Evolutionary conservation across 495 filamentous ascomycete species (phyloP).

Genomic region (Penicillium steckii): DNA sequence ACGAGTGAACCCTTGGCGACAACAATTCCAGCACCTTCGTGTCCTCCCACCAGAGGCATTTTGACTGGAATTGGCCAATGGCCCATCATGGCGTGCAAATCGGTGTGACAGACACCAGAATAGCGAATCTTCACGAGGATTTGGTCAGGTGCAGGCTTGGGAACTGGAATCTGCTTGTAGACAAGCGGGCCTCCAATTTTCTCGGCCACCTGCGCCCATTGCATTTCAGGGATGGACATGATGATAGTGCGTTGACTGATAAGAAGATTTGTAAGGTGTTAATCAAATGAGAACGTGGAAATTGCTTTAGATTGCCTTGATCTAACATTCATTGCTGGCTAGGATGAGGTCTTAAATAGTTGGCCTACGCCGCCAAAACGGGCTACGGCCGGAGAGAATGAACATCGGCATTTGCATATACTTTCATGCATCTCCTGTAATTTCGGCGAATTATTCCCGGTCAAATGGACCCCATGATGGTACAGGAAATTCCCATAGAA

Average conservation of each 20-base stretch:
- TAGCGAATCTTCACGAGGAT: constrained; percentile 90
- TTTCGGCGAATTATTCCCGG: constrained; percentile 1
- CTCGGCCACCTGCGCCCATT: constrained; percentile 87
- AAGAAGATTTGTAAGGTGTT: not conserved
- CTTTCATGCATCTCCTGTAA: not conserved
- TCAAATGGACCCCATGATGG: not conserved
- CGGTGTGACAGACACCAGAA: constrained; percentile 92
- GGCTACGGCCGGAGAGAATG: not conserved
- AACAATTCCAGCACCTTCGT: constrained; percentile 86
- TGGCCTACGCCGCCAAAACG: not conserved
- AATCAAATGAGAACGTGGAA: not conserved
- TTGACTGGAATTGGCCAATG: constrained; percentile 84
- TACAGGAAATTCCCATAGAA: not conserved
- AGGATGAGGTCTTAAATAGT: not conserved
- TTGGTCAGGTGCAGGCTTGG: constrained; percentile 78
- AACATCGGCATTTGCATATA: not conserved
- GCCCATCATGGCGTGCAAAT: constrained; percentile 80
- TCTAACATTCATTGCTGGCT: not conserved
- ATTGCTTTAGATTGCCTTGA: not conserved
- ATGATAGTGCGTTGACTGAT: no score
- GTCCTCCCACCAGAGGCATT: constrained; percentile 86
- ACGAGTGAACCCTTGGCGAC: constrained; percentile 76
- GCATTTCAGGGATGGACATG: constrained; percentile 63
- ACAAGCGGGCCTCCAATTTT: constrained; percentile 68
- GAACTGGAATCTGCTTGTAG: constrained; percentile 82